Base-by-base conservation (phyloP, 331 rosid genomes). In the Rhamnella rubrinervis region DNA sequence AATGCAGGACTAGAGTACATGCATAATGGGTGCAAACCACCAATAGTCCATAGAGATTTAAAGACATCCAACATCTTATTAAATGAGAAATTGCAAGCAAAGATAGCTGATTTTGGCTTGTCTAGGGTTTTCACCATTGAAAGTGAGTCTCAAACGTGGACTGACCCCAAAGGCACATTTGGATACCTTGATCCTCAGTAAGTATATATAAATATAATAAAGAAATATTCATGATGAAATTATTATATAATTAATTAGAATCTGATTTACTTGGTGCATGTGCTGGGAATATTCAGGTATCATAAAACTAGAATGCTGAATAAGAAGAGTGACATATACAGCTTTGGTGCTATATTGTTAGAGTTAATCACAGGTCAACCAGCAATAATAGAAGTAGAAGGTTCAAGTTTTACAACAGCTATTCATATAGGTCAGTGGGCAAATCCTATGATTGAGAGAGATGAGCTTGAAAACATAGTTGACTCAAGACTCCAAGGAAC, bases 51-150 rank as follows among this genome's bases (percentile, higher is more conserved):
- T 71, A 51, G 77, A 66, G 77, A 77, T 35, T 7, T 77, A 4
- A 77, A 71, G 58, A 19, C 63, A 59, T 53, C 77, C 51, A 77
- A 77, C 61, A 60, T 77, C 55, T 66, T 77, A 57, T 26, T 77
- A 28, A 52, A 66, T 55, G 63, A 20, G 35, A 77, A 41, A 14
- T 39, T 63, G 49, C 75, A 64, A 55, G 80, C 80, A 47, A 76
- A 70, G 72, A 50, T 76, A 55, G 71, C 63, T 12, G 80, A 76
- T 64, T 76, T 76, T 15, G 76, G 80, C 6, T 14, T 76, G 15
- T 70, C 80, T 13, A 64, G 13, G 41, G 39, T 23, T 64, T n/a
- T 64, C 8, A 13, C 56, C 1, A 64, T 37, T 23, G 55, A 44
- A 21, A 44, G 68, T 13, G 52, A 16, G 20, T 20, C 68, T 46